Percentiles rank a stretch among this genome's conserved stretches.
Conservation (phyloP, 306 rosid genomes). For the Pterocarpus santalinus region DNA sequence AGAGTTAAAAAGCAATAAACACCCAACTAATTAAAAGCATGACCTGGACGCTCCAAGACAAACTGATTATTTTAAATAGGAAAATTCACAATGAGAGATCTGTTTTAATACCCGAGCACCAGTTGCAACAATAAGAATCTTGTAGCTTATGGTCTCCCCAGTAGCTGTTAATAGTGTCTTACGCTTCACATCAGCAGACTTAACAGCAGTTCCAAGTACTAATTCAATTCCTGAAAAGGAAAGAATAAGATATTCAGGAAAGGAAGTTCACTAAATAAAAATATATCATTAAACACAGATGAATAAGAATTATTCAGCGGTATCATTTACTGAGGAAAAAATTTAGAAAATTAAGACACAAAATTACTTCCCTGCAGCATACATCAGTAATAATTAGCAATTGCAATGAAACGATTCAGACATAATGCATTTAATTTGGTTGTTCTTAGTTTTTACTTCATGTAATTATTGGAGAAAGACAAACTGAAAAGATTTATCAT, state of each 20-base stretch:
- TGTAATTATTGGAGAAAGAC: slow-evolving; percentile 29
- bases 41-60: slow-evolving; percentile 20
- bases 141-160: slow-evolving; percentile 98
- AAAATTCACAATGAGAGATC: slow-evolving; percentile 47
- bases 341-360: slow-evolving; percentile 24
- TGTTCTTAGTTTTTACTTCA: slow-evolving; percentile 4
- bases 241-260: slow-evolving; percentile 42
- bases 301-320: slow-evolving; percentile 23
- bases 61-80: slow-evolving; percentile 23
- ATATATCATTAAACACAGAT: slow-evolving; percentile 13
- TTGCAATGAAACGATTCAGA: slow-evolving; percentile 10
- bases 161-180: slow-evolving; percentile 85
- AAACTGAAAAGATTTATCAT: slow-evolving; percentile 4
- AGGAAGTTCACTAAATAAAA: slow-evolving; percentile 27
- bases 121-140: slow-evolving; percentile 90
- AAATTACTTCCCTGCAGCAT: slow-evolving; percentile 20
- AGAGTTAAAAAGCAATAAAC: neutral
- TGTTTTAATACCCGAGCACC: slow-evolving; percentile 98
- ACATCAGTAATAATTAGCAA: slow-evolving; percentile 5
- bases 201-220: slow-evolving; percentile 94
- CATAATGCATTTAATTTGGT: slow-evolving; percentile 1
- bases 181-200: slow-evolving; percentile 94
- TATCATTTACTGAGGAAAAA: slow-evolving; percentile 24
- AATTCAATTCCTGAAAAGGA: slow-evolving; percentile 77
- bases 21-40: slow-evolving; percentile 3